Evolutionary conservation across 768 basidiomycete species (phyloP).

Genomic region (Termitomyces sp.): DNA sequence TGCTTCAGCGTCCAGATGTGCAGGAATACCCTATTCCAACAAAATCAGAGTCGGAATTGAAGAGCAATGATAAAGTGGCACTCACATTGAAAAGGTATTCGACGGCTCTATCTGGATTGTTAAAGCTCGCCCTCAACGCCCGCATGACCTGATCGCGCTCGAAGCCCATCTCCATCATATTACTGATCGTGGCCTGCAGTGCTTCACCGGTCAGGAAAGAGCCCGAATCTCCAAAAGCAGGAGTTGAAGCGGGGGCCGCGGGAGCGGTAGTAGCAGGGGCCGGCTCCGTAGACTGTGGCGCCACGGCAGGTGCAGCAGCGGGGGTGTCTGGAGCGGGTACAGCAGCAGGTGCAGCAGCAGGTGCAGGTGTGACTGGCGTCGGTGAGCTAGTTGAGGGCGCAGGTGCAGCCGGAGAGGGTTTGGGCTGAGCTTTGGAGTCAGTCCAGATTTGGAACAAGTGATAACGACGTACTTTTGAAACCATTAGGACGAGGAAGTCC

Average conservation of each 20-base stretch:
- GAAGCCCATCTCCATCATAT: slow-evolving; percentile 96
- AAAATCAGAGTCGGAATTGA: slow-evolving; percentile 5
- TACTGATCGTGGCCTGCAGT: slow-evolving; percentile 71
- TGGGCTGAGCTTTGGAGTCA: slow-evolving; percentile 17
- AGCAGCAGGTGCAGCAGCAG: slow-evolving; percentile 23
- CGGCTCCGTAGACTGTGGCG: slow-evolving; percentile 20
- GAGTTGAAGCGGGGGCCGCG: slow-evolving; percentile 23
- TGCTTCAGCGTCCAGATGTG: slow-evolving; percentile 53
- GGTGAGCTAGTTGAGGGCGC: slow-evolving; percentile 29
- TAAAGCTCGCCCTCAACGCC: slow-evolving; percentile 89
- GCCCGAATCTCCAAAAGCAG: slow-evolving; percentile 39
- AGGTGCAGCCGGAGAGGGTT: slow-evolving; percentile 25
- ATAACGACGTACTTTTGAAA: slow-evolving; percentile 71
- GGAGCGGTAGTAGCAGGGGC: slow-evolving; percentile 13
- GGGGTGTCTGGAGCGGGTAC: slow-evolving; percentile 17
- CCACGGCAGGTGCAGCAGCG: slow-evolving; percentile 21
- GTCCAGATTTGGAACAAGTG: slow-evolving; percentile 15
- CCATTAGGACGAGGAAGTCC: slow-evolving; percentile 99
- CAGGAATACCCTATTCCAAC: slow-evolving; percentile 70
- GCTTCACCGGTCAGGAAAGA: slow-evolving; percentile 75
- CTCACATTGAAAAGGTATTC: slow-evolving; percentile 93
- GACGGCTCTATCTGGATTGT: slow-evolving; percentile 97
- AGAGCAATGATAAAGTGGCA: background rate
- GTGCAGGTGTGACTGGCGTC: slow-evolving; percentile 18
- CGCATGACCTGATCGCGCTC: slow-evolving; percentile 76